Conservation (phyloP, 768 basidiomycete species). For the Agrocybe pediades region DNA sequence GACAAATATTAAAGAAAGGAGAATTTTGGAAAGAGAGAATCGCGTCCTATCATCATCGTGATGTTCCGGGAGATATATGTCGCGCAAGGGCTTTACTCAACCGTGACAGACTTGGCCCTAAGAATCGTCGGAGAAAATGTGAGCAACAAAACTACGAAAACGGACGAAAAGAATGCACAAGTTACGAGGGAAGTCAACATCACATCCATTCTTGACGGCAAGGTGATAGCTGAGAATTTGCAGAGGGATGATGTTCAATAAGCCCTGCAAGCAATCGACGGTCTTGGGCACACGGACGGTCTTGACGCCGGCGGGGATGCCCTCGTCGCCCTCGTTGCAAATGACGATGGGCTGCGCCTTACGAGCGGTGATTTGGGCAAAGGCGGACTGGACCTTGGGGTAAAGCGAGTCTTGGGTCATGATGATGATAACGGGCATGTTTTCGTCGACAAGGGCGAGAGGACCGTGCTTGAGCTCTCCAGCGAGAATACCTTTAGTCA, state of each 20-base stretch:
- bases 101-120: conserved; percentile 79
- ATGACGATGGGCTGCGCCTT: conserved; percentile 95
- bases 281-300: conserved; percentile 95
- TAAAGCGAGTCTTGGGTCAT: conserved; percentile 99
- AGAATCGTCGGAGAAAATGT: conserved; percentile 10
- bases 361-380: conserved; percentile 95
- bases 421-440: conserved; percentile 98
- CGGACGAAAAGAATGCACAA: conserved; percentile 53
- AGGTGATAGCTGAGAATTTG: conserved; percentile 96
- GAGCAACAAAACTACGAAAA: conserved; percentile 6
- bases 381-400: conserved; percentile 96
- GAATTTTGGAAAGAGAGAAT: conserved; percentile 8
- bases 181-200: conserved; percentile 98
- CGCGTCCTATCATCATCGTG: conserved; percentile 2
- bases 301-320: conserved; percentile 71
- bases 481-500: conserved; percentile 81
- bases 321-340: conserved; percentile 90
- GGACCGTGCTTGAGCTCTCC: conserved; percentile 99
- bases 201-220: conserved; percentile 93
- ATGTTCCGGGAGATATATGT: background rate
- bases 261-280: conserved; percentile 91
- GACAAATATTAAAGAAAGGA: background rate
- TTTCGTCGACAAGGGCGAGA: conserved; percentile 96
- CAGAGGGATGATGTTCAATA: conserved; percentile 95
- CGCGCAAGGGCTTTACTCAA: conserved; percentile 47